Conservation (phyloP, 192 early-diverging fungal species). For the Backusella sp. region DNA sequence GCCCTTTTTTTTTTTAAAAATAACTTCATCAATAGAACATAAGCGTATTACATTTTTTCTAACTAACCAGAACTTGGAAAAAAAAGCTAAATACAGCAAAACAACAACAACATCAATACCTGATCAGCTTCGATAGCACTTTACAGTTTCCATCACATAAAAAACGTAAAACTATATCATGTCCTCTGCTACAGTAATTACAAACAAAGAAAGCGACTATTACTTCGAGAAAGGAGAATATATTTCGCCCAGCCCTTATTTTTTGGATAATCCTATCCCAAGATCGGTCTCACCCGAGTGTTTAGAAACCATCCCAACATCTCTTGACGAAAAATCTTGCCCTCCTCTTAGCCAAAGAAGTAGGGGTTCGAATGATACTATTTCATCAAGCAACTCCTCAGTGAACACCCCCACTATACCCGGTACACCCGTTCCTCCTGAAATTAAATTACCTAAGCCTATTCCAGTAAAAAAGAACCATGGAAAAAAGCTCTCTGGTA, state of each 20-base stretch:
- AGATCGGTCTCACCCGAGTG: constrained; percentile 12
- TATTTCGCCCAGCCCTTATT: neutral
- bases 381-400: neutral
- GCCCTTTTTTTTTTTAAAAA: neutral
- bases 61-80: neutral
- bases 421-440: constrained; percentile 7
- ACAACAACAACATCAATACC: neutral
- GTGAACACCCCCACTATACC: neutral
- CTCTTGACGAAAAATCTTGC: neutral
- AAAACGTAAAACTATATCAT: neutral
- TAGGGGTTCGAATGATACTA: constrained; percentile 14
- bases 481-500: neutral
- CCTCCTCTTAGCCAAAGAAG: neutral
- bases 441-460: neutral
- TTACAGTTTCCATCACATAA: neutral
- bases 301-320: neutral
- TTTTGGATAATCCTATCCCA: constrained; percentile 1
- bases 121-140: neutral
- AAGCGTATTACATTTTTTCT: neutral
- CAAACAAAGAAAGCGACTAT: neutral
- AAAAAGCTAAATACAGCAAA: neutral
- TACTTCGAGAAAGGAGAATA: neutral
- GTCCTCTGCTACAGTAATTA: neutral
- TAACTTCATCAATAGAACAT: neutral
- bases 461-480: constrained; percentile 10